A percentile compares a stretch with the other conserved stretches of the same genome.
phyloP scores from a whole-genome alignment of 2,329 filamentous ascomycete species.

The Nothomitra cinnamomea region DNA sequence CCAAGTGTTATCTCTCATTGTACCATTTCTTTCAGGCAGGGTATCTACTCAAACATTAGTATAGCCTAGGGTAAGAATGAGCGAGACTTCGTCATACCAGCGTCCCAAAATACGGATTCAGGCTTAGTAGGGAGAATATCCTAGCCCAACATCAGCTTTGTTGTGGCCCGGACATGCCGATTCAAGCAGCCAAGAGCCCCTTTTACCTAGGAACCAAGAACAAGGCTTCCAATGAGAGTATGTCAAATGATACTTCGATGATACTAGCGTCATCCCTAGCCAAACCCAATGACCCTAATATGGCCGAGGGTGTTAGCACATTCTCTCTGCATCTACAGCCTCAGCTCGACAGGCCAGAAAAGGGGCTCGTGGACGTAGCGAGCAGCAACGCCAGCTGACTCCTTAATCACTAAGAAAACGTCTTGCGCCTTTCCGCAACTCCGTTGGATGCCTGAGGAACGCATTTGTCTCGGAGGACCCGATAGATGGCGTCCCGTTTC shows the following conservation, averaged over 20 bases:
- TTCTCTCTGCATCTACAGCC: neutral
- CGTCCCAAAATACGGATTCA: slow-evolving; percentile 83
- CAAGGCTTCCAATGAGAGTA: slow-evolving; percentile 74
- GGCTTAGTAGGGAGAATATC: slow-evolving; percentile 69
- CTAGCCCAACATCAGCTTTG: slow-evolving; percentile 23
- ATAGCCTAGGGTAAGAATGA: neutral
- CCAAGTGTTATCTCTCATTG: slow-evolving; percentile 5
- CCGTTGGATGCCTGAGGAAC: too few relatives aligned
- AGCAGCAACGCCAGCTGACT: neutral
- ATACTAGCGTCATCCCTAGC: slow-evolving; percentile 39
- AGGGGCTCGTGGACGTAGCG: neutral
- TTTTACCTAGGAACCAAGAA: slow-evolving; percentile 63
- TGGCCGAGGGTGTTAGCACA: neutral
- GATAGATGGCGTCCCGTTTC: too few relatives aligned
- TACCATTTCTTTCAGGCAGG: slow-evolving; percentile 83
- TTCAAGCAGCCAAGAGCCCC: neutral
- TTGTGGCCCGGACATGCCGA: neutral
- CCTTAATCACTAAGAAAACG: too few relatives aligned
- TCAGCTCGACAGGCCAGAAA: neutral
- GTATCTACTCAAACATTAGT: slow-evolving; percentile 37
- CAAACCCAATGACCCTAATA: slow-evolving; percentile 47
- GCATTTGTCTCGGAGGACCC: too few relatives aligned
- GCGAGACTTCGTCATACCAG: slow-evolving; percentile 25
- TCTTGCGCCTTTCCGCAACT: too few relatives aligned
- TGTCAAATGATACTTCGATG: slow-evolving; percentile 71